Conservation (phyloP, 192 early-diverging fungal species). For the Irineochytrium annulatum region DNA sequence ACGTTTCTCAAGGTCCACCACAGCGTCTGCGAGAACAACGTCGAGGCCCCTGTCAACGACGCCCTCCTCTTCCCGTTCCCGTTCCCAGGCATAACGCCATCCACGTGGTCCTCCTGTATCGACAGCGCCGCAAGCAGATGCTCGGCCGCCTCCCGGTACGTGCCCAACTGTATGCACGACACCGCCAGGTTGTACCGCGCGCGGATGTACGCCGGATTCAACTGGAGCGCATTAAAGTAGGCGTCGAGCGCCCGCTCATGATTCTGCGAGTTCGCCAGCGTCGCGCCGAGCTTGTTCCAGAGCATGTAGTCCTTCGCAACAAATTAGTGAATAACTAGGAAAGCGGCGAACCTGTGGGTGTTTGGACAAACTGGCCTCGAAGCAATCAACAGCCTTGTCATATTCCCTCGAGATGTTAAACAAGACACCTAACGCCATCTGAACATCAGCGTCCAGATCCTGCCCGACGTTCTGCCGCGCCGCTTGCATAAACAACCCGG, state of each 20-base stretch:
- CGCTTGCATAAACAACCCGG: conserved; percentile 74
- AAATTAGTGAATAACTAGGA: conserved; percentile 1
- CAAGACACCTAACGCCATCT: conserved; percentile 89
- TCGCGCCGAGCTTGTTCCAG: conserved; percentile 97
- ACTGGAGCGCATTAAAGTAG: conserved; percentile 88
- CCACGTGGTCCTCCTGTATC: conserved; percentile 58
- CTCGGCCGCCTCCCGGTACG: conserved; percentile 86
- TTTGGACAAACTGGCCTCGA: conserved; percentile 80
- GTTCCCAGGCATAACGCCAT: conserved; percentile 41
- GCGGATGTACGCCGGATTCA: conserved; percentile 93
- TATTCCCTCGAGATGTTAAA: conserved; percentile 94
- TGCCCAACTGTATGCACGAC: conserved; percentile 80
- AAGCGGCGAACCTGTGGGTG: conserved; percentile 56
- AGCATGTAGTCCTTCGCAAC: conserved; percentile 74
- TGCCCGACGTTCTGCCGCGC: conserved; percentile 58
- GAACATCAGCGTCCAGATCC: conserved; percentile 85
- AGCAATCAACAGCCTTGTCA: conserved; percentile 96
- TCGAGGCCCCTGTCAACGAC: conserved; percentile 28
- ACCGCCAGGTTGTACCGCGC: conserved; percentile 96
- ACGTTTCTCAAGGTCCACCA: conserved; percentile 83
- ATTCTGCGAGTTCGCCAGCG: conserved; percentile 83
- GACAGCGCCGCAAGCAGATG: conserved; percentile 86
- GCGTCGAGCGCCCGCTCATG: conserved; percentile 80
- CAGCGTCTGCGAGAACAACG: conserved; percentile 55
- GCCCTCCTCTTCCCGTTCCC: conserved; percentile 27